These are phyloP conservation scores for Penicillium lagena DNA, from an alignment of 495 filamentous ascomycete species.

Conservation along the genomic window DNA sequence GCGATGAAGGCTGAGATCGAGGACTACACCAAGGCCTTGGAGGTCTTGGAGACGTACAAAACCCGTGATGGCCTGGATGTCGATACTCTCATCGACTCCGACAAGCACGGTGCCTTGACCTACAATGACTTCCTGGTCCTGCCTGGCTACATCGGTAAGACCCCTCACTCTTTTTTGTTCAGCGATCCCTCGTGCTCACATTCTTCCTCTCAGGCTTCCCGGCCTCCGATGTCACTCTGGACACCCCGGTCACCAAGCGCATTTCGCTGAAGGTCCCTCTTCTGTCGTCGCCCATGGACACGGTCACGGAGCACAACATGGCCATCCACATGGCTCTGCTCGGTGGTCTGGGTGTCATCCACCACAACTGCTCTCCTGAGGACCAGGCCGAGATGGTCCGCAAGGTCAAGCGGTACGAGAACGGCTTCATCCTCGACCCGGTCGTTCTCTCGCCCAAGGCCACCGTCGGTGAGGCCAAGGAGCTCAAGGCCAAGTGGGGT, in stretches of 20 bases:
- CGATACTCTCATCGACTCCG: slow-evolving; percentile 77
- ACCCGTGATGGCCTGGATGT: slow-evolving; percentile 78
- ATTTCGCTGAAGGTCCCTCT: slow-evolving; percentile 92
- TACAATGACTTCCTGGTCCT: slow-evolving; percentile 70
- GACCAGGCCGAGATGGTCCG: slow-evolving; percentile 97
- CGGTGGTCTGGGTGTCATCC: slow-evolving; percentile 93
- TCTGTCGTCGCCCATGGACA: slow-evolving; percentile 98
- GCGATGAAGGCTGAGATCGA: slow-evolving; percentile 40
- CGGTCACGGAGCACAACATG: slow-evolving; percentile 98
- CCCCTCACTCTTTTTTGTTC: slow-evolving; percentile 1
- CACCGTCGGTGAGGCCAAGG: slow-evolving; percentile 86
- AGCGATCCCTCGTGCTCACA: slow-evolving; percentile 30
- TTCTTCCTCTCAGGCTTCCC: slow-evolving; percentile 59
- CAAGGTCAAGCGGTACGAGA: slow-evolving; percentile 99
- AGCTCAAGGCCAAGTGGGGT: slow-evolving; percentile 93
- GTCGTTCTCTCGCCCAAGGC: slow-evolving; percentile 84
- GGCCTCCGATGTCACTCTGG: slow-evolving; percentile 80
- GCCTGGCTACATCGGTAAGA: slow-evolving; percentile 59
- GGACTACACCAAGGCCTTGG: slow-evolving; percentile 63
- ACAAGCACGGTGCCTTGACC: slow-evolving; percentile 82
- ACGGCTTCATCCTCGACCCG: slow-evolving; percentile 96
- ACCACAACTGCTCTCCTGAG: slow-evolving; percentile 96
- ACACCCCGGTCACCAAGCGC: slow-evolving; percentile 87
- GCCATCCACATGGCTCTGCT: slow-evolving; percentile 97
- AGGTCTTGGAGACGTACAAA: slow-evolving; percentile 67